Conservation (phyloP, 75 land plant genomes). For the Isoetes taiwanensis region DNA sequence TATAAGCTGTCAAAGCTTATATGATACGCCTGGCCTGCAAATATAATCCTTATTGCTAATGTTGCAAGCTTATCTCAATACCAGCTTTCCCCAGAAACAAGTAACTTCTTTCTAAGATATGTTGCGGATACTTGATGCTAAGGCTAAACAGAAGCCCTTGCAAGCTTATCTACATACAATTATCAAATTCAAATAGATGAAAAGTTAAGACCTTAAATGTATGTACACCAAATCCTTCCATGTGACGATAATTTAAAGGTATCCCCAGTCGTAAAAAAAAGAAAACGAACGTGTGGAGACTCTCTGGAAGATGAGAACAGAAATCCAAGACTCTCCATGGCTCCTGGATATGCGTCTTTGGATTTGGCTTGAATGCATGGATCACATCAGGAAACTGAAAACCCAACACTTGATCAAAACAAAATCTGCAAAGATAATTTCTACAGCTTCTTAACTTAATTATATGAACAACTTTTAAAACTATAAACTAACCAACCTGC, state of each 20-base stretch:
- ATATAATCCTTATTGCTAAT: too few species aligned
- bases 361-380: slow-evolving; percentile 5
- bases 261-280: neutral
- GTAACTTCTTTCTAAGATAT: too few species aligned
- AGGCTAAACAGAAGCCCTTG: too few species aligned
- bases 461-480: neutral
- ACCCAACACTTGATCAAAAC: neutral
- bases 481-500: neutral
- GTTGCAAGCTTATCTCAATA: too few species aligned
- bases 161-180: too few species aligned
- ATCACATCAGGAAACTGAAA: slow-evolving; percentile 3
- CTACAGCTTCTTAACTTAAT: neutral
- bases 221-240: neutral
- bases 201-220: too few species aligned
- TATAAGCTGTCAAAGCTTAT: too few species aligned
- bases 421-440: neutral
- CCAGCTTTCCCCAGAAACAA: too few species aligned
- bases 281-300: neutral
- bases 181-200: too few species aligned
- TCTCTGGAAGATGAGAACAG: neutral
- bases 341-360: neutral
- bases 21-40: too few species aligned
- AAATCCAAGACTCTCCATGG: neutral
- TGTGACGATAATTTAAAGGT: slow-evolving; percentile 3
- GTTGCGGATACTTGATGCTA: too few species aligned